Evolutionary conservation across 2,329 filamentous ascomycete genomes (phyloP), one percentile per base, ranked within the genome.

Genomic region (Pseudogymnoascus pannorum): DNA sequence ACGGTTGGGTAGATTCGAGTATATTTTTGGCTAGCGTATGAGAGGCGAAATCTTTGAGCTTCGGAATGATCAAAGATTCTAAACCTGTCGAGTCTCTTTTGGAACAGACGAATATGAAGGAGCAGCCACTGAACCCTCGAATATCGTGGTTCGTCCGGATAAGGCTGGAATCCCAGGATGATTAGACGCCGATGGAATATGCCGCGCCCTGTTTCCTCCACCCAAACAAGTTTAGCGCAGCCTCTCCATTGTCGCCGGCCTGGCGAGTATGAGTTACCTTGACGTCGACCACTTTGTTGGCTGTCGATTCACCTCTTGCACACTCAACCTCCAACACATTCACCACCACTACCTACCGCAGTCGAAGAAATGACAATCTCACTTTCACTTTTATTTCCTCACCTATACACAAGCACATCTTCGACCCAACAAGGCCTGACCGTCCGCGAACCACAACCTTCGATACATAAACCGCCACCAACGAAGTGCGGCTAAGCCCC

Each of bases 341-440:
- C 48, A 54, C 48, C 48, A 18, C 26, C 48, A 54, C 8, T 31
- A 54, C 26, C 48, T 54, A 54, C 48, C 48, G 48, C 57, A 58
- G 35, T 58, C 57, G 57, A 58, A 40, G 35, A 35, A 36, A 58
- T 58, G 57, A 58, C 31, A 31, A 58, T 58, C 57, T 58, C 57
- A 58, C 31, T 58, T 24, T 35, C 57, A 26, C 31, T 40, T 58
- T 58, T 6, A 58, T 58, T 40, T 40, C 22, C 57, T 40, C 31
- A 58, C 31, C 57, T 58, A 58, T 58, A 58, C 57, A 60, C 31
- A 60, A 58, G 11, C 40, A 60, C 26, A 58, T 57, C 59, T 51
- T 44, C 24, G 29, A 60, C 31, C 57, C 31, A 58, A 58, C 57
- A 58, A 40, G 18, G 18, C 57, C 18, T 12, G 12, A 40, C 57